A percentile compares a stretch with the other conserved stretches of the same genome.
Evolutionary conservation across 1,284 basidiomycete species (phyloP).

Genomic region (Marasmius sp.): DNA sequence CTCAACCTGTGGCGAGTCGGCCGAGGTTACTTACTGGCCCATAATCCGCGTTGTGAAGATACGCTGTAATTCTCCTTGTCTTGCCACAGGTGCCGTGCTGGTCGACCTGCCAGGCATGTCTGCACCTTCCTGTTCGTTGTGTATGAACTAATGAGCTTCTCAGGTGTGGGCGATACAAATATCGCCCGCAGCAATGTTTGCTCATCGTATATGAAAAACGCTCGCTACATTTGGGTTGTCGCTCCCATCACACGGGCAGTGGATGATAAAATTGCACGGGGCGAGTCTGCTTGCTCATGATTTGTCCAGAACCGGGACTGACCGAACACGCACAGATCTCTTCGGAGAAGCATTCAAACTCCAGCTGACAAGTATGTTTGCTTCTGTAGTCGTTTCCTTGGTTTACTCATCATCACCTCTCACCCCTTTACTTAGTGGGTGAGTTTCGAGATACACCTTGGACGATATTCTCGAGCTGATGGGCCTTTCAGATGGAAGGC

Average conservation of each 20-base stretch:
- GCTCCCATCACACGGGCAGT: conserved; percentile 57
- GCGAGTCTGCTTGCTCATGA: conserved; percentile 22
- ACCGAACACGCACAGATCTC: conserved; percentile 37
- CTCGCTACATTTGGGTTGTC: conserved; percentile 55
- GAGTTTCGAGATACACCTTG: too few species aligned
- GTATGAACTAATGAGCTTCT: not conserved
- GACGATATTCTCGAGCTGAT: not conserved
- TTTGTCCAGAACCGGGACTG: not conserved
- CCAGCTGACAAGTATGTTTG: conserved; percentile 57
- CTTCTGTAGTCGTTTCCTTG: conserved; percentile 26
- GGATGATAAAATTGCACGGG: conserved; percentile 59
- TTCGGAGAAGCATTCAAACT: conserved; percentile 62
- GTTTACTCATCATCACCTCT: conserved; percentile 24
- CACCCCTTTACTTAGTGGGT: not conserved
- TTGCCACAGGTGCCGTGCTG: conserved; percentile 56
- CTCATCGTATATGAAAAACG: conserved; percentile 61
- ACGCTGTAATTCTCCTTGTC: conserved; percentile 48
- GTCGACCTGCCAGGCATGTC: conserved; percentile 57
- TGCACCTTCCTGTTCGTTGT: not conserved
- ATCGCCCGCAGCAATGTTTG: conserved; percentile 56
- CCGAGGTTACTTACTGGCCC: conserved; percentile 54
- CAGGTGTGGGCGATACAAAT: conserved; percentile 59
- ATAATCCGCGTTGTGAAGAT: conserved; percentile 61
- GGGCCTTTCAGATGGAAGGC: conserved; percentile 35
- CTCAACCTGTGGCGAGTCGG: conserved; percentile 40